Evolutionary conservation across 371 early-diverging fungal species (phyloP).

Genomic region (Mucor velutinosus): DNA sequence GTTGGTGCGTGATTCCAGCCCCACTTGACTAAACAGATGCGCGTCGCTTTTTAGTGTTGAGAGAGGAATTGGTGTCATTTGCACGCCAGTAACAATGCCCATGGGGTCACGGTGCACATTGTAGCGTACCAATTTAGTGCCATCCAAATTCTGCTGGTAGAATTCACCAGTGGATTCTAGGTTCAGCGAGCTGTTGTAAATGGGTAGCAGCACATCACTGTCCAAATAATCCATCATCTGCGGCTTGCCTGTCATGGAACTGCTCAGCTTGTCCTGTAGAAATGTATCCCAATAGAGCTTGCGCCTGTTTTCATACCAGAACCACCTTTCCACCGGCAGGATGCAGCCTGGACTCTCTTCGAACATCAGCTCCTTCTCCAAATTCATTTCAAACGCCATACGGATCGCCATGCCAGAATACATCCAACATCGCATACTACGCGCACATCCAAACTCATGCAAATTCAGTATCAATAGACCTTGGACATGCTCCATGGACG

Average conservation of each 20-base stretch:
- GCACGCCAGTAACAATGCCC: background rate
- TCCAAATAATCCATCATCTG: slow-evolving; percentile 57
- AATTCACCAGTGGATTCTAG: background rate
- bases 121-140: background rate
- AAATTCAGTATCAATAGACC: slow-evolving; percentile 46
- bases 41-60: background rate
- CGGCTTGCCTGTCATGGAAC: slow-evolving; percentile 59
- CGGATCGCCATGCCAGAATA: slow-evolving; percentile 65
- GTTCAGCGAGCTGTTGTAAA: slow-evolving; percentile 40
- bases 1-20: slow-evolving; percentile 3
- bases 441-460: slow-evolving; percentile 49
- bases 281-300: slow-evolving; percentile 57
- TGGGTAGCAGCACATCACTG: slow-evolving; percentile 55
- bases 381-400: slow-evolving; percentile 53
- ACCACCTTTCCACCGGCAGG: slow-evolving; percentile 41
- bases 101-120: background rate
- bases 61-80: background rate
- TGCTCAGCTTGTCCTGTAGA: slow-evolving; percentile 41
- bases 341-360: slow-evolving; percentile 18
- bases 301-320: slow-evolving; percentile 52
- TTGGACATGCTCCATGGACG: slow-evolving; percentile 43
- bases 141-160: slow-evolving; percentile 12
- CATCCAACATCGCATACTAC: slow-evolving; percentile 61
- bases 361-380: slow-evolving; percentile 50
- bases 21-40: background rate